A percentile compares a stretch with the other conserved stretches of the same genome.
These are phyloP conservation scores for Teunomyces stri DNA, from an alignment of 805 yeast genomes.

Conservation along the genomic window DNA sequence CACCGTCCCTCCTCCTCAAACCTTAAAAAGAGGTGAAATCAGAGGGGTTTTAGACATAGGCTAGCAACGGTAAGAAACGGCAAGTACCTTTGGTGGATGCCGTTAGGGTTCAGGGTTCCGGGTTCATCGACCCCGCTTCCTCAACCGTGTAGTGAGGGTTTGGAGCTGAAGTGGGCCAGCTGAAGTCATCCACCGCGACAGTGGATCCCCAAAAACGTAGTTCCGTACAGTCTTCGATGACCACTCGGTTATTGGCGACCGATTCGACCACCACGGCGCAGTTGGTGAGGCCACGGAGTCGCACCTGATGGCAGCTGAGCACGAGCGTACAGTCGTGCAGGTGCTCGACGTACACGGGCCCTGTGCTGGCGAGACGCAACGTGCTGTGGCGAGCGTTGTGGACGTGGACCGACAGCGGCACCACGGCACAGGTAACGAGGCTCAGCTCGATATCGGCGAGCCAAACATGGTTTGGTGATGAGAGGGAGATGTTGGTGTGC, in stretches of 20 bases:
- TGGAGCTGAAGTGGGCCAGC: conserved; percentile 15
- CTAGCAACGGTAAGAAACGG: too few species aligned
- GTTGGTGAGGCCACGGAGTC: conserved; percentile 23
- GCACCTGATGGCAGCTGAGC: conserved; percentile 28
- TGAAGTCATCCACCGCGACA: conserved; percentile 30
- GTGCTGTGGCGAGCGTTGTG: conserved; percentile 14
- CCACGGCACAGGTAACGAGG: neutral
- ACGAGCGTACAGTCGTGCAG: conserved; percentile 15
- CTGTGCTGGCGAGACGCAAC: conserved; percentile 19
- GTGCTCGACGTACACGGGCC: conserved; percentile 31
- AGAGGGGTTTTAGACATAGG: too few species aligned
- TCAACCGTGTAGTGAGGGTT: neutral
- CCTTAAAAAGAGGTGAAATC: too few species aligned
- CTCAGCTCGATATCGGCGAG: conserved; percentile 12
- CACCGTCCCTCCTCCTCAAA: too few species aligned
- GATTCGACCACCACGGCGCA: conserved; percentile 15
- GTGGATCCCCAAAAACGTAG: conserved; percentile 11
- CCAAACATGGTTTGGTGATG: conserved; percentile 9
- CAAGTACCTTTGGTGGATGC: too few species aligned
- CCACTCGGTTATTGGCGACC: conserved; percentile 21
- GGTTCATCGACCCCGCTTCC: too few species aligned
- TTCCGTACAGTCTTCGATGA: conserved; percentile 29
- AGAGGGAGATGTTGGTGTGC: neutral
- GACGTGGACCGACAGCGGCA: conserved; percentile 24
- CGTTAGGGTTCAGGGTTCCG: too few species aligned